A percentile compares a stretch with the other conserved stretches of the same genome.
These are phyloP conservation scores for Suhomyces anneliseae DNA, from an alignment of 1,139 yeast genomes.

Conservation along the genomic window DNA sequence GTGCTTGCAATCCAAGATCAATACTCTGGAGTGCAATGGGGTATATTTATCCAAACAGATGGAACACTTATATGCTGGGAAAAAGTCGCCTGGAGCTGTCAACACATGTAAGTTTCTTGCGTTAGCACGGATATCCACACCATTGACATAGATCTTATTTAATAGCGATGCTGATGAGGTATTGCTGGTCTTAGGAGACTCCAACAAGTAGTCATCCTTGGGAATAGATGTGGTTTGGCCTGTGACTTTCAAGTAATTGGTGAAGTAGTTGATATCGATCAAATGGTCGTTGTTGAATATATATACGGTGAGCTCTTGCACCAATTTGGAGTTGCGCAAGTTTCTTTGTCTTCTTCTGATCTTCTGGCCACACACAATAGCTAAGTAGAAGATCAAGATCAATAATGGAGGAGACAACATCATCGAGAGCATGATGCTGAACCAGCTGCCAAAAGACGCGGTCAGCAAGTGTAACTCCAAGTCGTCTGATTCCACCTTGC, in stretches of 20 bases:
- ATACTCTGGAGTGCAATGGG: slow-evolving; percentile 39
- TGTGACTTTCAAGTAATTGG: slow-evolving; percentile 23
- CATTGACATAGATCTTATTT: slow-evolving; percentile 31
- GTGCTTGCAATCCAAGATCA: slow-evolving; percentile 47
- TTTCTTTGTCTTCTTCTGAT: slow-evolving; percentile 30
- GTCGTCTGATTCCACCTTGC: slow-evolving; percentile 12
- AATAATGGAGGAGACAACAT: slow-evolving; percentile 46
- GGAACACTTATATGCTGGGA: slow-evolving; percentile 44
- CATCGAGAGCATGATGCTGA: slow-evolving; percentile 41
- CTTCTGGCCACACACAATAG: slow-evolving; percentile 34
- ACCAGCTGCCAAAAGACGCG: slow-evolving; percentile 42
- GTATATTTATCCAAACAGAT: slow-evolving; percentile 45
- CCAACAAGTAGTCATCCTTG: slow-evolving; percentile 2
- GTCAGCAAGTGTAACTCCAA: slow-evolving; percentile 28
- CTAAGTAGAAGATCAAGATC: slow-evolving; percentile 36
- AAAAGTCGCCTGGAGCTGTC: slow-evolving; percentile 38
- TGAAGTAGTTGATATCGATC: slow-evolving; percentile 27
- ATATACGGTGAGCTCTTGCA: slow-evolving; percentile 39
- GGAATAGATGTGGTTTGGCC: slow-evolving; percentile 11
- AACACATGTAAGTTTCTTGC: slow-evolving; percentile 24
- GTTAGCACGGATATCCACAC: slow-evolving; percentile 29
- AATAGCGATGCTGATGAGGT: slow-evolving; percentile 22
- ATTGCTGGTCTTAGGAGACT: slow-evolving; percentile 15
- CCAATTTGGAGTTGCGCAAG: slow-evolving; percentile 34
- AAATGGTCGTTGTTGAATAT: slow-evolving; percentile 40